Conservation (phyloP, 441 rosid species). For the Monsonia emarginata region DNA sequence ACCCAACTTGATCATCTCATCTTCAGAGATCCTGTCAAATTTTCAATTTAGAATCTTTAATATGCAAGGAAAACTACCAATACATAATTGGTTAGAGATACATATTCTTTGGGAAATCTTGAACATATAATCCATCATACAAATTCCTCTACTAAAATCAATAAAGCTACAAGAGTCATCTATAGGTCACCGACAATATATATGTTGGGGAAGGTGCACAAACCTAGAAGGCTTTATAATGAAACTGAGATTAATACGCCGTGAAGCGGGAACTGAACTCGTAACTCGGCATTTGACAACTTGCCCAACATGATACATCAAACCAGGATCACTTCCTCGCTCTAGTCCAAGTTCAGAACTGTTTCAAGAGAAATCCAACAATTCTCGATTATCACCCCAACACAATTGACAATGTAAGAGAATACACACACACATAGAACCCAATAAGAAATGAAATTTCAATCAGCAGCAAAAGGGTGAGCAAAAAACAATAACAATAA, state of each 20-base stretch:
- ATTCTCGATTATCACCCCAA: conserved; percentile 9
- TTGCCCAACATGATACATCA: conserved; percentile 76
- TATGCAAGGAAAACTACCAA: conserved; percentile 5
- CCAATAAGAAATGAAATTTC: background rate
- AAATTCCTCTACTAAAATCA: background rate
- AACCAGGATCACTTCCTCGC: conserved; percentile 59
- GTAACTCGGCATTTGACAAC: conserved; percentile 91
- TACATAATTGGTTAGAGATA: conserved; percentile 3
- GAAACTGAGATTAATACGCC: conserved; percentile 78
- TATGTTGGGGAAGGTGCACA: conserved; percentile 14
- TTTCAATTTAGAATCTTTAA: conserved; percentile 11
- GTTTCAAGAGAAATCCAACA: conserved; percentile 24
- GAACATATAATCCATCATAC: background rate
- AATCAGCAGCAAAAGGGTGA: background rate
- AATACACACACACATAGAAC: background rate
- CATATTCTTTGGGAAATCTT: background rate
- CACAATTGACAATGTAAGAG: too few relatives aligned
- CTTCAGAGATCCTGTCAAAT: conserved; percentile 59
- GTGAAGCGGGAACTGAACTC: conserved; percentile 53
- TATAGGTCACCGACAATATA: background rate
- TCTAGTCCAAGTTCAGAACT: conserved; percentile 92
- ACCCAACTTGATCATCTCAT: conserved; percentile 67
- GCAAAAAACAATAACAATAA: background rate
- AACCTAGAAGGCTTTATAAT: conserved; percentile 72
- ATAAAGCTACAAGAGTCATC: background rate